Conservation (phyloP, 192 early-diverging fungal genomes). For the Rhizophlyctis rosea region DNA sequence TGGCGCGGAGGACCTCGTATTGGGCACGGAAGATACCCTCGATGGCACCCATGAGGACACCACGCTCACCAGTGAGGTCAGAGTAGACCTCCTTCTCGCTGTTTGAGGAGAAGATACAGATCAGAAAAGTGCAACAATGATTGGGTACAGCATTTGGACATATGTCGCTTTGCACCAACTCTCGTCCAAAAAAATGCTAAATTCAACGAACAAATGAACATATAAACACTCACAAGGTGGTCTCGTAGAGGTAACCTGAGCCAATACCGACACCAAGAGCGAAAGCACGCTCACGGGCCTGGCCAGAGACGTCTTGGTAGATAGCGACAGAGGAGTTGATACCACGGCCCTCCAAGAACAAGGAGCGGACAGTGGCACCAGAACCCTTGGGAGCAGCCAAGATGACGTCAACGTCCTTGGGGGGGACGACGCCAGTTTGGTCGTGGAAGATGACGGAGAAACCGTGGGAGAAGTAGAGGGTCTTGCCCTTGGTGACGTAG, state of each 20-base stretch:
- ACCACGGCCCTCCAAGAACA: slow-evolving; percentile 94
- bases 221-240: slow-evolving; percentile 66
- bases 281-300: slow-evolving; percentile 89
- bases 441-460: slow-evolving; percentile 93
- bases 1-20: slow-evolving; percentile 91
- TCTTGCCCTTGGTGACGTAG: slow-evolving; percentile 92
- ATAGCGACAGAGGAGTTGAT: slow-evolving; percentile 98
- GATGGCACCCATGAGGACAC: slow-evolving; percentile 97
- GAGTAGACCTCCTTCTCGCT: slow-evolving; percentile 92
- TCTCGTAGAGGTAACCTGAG: slow-evolving; percentile 96
- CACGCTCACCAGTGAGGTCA: slow-evolving; percentile 95
- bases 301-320: slow-evolving; percentile 88
- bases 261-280: slow-evolving; percentile 92
- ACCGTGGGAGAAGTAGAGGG: slow-evolving; percentile 97
- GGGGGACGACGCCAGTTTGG: slow-evolving; percentile 85
- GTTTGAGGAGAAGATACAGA: slow-evolving; percentile 4
- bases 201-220: slow-evolving; percentile 8
- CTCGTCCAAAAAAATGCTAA: neutral
- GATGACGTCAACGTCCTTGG: slow-evolving; percentile 92
- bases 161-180: neutral
- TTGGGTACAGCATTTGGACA: neutral
- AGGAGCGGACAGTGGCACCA: slow-evolving; percentile 89
- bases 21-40: slow-evolving; percentile 95
- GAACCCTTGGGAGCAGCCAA: slow-evolving; percentile 95
- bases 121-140: neutral